Conservation (phyloP, 1,284 basidiomycete genomes). For the Xerocomus nothofagi region DNA sequence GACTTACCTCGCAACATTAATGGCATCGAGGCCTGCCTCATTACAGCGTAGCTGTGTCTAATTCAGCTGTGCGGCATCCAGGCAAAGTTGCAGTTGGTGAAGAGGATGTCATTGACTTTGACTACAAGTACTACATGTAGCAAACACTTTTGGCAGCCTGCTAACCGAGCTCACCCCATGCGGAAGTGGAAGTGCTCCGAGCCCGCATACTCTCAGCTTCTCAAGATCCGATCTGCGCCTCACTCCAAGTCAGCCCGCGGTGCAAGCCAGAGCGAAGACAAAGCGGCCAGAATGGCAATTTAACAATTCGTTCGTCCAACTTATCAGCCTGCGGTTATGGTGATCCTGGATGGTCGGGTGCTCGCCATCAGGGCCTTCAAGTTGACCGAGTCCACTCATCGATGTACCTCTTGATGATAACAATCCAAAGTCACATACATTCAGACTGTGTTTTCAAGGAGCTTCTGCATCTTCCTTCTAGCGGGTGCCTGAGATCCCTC, state of each 20-base stretch:
- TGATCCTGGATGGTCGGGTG: not conserved
- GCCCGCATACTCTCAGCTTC: not conserved
- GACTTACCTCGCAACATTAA: too few species aligned
- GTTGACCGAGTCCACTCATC: not conserved
- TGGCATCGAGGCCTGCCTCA: too few species aligned
- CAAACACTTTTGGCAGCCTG: too few species aligned
- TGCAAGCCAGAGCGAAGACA: not conserved
- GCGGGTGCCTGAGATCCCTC: constrained; percentile 4
- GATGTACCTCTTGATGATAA: not conserved
- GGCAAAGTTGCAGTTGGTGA: too few species aligned
- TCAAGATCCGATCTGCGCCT: not conserved
- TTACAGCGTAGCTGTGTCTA: not conserved
- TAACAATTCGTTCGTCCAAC: not conserved
- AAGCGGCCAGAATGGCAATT: not conserved
- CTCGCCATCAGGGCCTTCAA: not conserved
- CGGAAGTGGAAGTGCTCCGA: not conserved
- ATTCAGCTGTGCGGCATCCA: not conserved
- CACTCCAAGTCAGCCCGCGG: too few species aligned
- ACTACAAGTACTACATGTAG: too few species aligned
- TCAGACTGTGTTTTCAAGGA: too few species aligned
- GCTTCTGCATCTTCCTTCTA: not conserved
- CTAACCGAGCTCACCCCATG: too few species aligned
- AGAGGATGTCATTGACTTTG: not conserved
- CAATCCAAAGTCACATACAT: not conserved
- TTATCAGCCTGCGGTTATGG: not conserved